These are phyloP conservation scores for Daldinia eschscholtzii DNA, from an alignment of 2,329 filamentous ascomycete genomes.

Conservation along the genomic window DNA sequence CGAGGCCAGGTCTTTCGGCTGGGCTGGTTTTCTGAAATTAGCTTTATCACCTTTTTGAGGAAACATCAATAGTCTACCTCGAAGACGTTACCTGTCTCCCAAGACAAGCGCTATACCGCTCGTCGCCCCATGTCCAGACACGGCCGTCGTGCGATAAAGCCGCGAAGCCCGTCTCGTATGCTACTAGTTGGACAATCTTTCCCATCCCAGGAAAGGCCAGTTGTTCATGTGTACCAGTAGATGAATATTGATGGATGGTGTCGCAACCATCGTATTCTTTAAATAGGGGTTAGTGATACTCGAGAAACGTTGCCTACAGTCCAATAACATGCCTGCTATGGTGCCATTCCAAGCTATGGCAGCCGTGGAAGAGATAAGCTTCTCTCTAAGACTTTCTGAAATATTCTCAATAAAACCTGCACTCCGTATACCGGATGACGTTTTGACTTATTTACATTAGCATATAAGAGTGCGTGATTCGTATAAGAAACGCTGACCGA, in stretches of 20 bases:
- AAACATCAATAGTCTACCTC: constrained; percentile 49
- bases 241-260: constrained; percentile 50
- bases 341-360: constrained; percentile 55
- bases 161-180: constrained; percentile 65
- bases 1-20: constrained; percentile 59
- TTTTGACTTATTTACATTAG: constrained; percentile 43
- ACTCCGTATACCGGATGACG: constrained; percentile 43
- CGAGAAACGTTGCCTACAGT: neutral
- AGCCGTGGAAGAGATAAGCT: constrained; percentile 45
- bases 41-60: neutral
- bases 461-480: neutral
- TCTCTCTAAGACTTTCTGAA: constrained; percentile 37
- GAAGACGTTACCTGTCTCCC: constrained; percentile 61
- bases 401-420: constrained; percentile 50
- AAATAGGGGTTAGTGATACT: constrained; percentile 28
- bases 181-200: constrained; percentile 57
- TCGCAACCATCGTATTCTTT: constrained; percentile 47
- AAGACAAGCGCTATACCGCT: constrained; percentile 68
- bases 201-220: constrained; percentile 46
- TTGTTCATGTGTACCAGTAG: constrained; percentile 22
- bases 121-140: constrained; percentile 69
- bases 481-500: constrained; percentile 56
- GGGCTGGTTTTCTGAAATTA: constrained; percentile 53
- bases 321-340: constrained; percentile 49
- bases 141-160: constrained; percentile 59